These are phyloP conservation scores for Pyrenophora tritici-repentis DNA, from an alignment of 2,329 filamentous ascomycete species.

Conservation along the genomic window DNA sequence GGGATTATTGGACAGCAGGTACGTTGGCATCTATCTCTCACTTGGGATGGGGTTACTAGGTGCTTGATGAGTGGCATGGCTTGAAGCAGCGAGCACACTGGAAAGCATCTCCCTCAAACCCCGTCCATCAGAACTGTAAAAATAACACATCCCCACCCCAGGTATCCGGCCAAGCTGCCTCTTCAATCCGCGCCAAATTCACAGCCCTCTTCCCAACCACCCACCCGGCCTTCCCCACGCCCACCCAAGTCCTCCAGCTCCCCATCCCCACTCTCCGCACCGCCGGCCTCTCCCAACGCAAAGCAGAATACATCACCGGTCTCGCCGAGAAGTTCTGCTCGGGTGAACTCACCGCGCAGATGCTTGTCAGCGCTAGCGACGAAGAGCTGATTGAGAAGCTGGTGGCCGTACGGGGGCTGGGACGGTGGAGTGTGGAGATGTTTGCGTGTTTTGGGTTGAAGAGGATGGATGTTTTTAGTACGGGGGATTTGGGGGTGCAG, in stretches of 20 bases:
- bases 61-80: neutral
- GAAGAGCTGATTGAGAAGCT: slow-evolving; percentile 83
- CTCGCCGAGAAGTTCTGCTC: slow-evolving; percentile 78
- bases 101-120: too few relatives aligned
- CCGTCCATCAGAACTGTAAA: too few relatives aligned
- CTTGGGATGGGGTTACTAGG: neutral
- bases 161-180: slow-evolving; percentile 89
- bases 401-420: slow-evolving; percentile 83
- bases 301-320: slow-evolving; percentile 92
- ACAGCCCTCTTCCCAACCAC: slow-evolving; percentile 58
- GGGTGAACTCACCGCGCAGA: slow-evolving; percentile 74
- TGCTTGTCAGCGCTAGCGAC: slow-evolving; percentile 79
- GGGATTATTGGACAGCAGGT: slow-evolving; percentile 92
- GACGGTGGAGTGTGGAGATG: slow-evolving; percentile 86
- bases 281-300: slow-evolving; percentile 88
- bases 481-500: slow-evolving; percentile 92
- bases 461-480: slow-evolving; percentile 89
- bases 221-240: slow-evolving; percentile 68
- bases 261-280: slow-evolving; percentile 71
- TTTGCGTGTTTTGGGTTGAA: slow-evolving; percentile 96
- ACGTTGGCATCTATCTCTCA: slow-evolving; percentile 7
- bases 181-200: slow-evolving; percentile 77
- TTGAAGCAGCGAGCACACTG: too few relatives aligned
- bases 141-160: slow-evolving; percentile 9
- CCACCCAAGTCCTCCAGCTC: slow-evolving; percentile 69